Conservation (phyloP, 2,329 filamentous ascomycete genomes). For the Penicillium oxalicum region DNA sequence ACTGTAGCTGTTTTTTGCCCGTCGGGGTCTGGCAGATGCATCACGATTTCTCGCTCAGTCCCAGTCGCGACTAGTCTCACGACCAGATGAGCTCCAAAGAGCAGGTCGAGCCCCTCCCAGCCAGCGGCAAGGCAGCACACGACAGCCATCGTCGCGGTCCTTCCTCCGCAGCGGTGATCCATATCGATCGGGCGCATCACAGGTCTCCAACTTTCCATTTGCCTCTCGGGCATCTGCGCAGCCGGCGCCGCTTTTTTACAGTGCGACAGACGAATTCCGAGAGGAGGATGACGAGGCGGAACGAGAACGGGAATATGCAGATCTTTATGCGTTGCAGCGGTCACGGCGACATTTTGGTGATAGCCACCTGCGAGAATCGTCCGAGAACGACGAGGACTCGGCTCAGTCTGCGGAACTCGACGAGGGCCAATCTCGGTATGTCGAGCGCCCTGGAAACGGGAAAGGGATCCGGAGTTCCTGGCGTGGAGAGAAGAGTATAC, state of each 20-base stretch:
- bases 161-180: constrained; percentile 61
- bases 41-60: constrained; percentile 95
- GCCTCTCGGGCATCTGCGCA: constrained; percentile 68
- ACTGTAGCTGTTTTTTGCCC: constrained; percentile 8
- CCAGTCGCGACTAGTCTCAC: constrained; percentile 79
- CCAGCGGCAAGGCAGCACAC: constrained; percentile 41
- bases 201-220: constrained; percentile 71
- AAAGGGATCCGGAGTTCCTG: constrained; percentile 54
- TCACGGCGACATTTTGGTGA: constrained; percentile 84
- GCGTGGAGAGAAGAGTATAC: constrained; percentile 44
- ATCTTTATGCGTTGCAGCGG: constrained; percentile 83
- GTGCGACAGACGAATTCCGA: constrained; percentile 79
- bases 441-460: constrained; percentile 37
- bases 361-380: constrained; percentile 76
- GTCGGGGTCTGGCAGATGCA: constrained; percentile 60
- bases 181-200: constrained; percentile 66
- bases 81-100: constrained; percentile 49
- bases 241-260: constrained; percentile 91
- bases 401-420: constrained; percentile 53
- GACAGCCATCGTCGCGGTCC: constrained; percentile 45
- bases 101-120: constrained; percentile 45
- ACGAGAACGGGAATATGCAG: constrained; percentile 83
- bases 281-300: constrained; percentile 93
- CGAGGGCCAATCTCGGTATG: constrained; percentile 41
- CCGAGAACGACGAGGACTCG: constrained; percentile 70